Conservation (phyloP, 1,284 basidiomycete species). For the Ceraceosorus guamensis region DNA sequence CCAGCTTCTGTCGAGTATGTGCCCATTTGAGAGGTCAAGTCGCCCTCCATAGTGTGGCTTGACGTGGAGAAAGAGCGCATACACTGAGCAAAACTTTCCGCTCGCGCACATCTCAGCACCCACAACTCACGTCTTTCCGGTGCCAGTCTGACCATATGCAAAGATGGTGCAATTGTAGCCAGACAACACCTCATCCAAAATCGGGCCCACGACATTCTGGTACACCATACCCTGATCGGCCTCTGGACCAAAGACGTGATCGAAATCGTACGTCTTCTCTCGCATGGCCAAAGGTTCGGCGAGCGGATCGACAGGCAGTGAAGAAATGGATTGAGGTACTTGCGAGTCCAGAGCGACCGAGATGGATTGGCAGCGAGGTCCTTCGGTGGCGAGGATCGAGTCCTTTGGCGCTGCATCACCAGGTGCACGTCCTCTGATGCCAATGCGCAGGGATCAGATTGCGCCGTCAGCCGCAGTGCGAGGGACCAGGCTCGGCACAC, state of each 20-base stretch:
- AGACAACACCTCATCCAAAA: constrained; percentile 83
- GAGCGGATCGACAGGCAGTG: constrained; percentile 6
- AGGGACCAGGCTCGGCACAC: background rate
- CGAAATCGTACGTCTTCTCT: constrained; percentile 44
- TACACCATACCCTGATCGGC: constrained; percentile 94
- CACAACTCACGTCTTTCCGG: constrained; percentile 80
- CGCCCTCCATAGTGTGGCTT: constrained; percentile 47
- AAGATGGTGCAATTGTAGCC: constrained; percentile 99
- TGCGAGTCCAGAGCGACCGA: constrained; percentile 30
- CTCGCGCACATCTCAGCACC: background rate
- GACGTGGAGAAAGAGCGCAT: background rate
- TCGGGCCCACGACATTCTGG: constrained; percentile 81
- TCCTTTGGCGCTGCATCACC: constrained; percentile 16
- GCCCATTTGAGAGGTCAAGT: constrained; percentile 55
- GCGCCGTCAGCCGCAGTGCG: background rate
- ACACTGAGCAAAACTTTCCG: background rate
- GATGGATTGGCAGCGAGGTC: constrained; percentile 33
- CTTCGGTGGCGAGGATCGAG: constrained; percentile 30
- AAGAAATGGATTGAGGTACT: constrained; percentile 22
- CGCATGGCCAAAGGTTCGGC: constrained; percentile 19
- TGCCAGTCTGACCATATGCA: constrained; percentile 97
- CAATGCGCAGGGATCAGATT: background rate
- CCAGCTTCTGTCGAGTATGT: constrained; percentile 84
- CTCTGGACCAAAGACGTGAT: constrained; percentile 77
- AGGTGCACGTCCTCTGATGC: constrained; percentile 19